Percentiles rank a stretch among this genome's conserved stretches.
phyloP scores from a whole-genome alignment of 495 filamentous ascomycete species.

The Penicillium steckii region DNA sequence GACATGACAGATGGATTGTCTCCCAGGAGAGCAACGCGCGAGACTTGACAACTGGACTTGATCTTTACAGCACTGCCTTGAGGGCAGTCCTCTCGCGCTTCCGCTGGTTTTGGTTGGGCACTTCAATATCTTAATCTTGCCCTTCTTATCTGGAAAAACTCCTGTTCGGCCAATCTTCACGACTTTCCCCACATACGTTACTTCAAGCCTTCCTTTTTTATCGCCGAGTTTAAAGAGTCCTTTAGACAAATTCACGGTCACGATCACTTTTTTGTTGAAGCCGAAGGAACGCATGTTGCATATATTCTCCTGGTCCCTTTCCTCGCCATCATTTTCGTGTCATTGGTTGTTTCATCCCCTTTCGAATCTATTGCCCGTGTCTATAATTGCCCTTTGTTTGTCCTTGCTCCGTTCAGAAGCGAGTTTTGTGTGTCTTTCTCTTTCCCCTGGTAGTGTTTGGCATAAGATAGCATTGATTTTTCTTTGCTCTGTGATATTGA shows the following conservation, averaged over 20 bases:
- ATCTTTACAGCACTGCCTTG: background rate
- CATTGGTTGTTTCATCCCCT: conserved; percentile 17
- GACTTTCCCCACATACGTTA: conserved; percentile 6
- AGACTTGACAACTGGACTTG: background rate
- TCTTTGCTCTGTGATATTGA: conserved; percentile 4
- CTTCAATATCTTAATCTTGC: background rate
- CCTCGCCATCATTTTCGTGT: conserved; percentile 1
- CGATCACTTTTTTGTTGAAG: conserved; percentile 3
- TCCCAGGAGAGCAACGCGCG: background rate
- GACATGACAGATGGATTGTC: background rate
- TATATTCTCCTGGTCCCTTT: conserved; percentile 24
- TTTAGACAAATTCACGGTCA: conserved; percentile 11
- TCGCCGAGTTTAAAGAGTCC: conserved; percentile 8
- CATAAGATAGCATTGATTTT: conserved; percentile 35
- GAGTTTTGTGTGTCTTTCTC: conserved; percentile 17
- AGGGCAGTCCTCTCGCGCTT: background rate
- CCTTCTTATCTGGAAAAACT: background rate
- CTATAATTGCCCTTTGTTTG: conserved; percentile 28
- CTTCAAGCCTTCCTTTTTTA: conserved; percentile 3
- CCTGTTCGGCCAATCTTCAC: conserved; percentile 5
- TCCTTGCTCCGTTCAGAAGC: conserved; percentile 33
- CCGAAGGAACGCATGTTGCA: conserved; percentile 24
- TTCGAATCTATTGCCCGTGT: conserved; percentile 29
- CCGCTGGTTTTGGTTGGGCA: background rate
- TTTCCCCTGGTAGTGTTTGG: conserved; percentile 25